A percentile compares a stretch with the other conserved stretches of the same genome.
These are phyloP conservation scores for Eimeria necatrix DNA, from an alignment of 169 alveolate genomes.

Conservation along the genomic window DNA sequence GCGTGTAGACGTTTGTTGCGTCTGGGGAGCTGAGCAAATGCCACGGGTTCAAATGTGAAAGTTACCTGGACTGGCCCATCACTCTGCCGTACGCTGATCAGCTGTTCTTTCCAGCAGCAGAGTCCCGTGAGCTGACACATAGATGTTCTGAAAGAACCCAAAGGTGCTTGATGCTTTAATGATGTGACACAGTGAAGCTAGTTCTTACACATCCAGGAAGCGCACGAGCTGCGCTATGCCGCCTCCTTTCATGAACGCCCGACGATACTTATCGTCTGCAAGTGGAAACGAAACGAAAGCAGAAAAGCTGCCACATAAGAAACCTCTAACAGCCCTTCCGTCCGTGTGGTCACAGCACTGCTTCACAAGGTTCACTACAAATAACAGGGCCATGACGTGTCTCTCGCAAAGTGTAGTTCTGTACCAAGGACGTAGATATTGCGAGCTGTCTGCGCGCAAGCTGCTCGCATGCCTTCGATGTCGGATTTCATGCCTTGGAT, in stretches of 20 bases:
- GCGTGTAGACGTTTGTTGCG: slow-evolving; percentile 90
- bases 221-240: slow-evolving; percentile 90
- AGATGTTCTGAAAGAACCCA: no score
- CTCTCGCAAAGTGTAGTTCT: background rate
- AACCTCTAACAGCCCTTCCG: no score
- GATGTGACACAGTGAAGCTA: no score
- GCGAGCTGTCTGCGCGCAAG: slow-evolving; percentile 94
- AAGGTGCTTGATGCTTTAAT: no score
- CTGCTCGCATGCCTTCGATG: slow-evolving; percentile 94
- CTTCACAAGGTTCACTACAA: no score
- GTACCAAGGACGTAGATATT: slow-evolving; percentile 92
- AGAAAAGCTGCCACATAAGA: background rate
- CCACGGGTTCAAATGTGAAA: background rate
- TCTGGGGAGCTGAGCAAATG: slow-evolving; percentile 83
- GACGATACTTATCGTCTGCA: slow-evolving; percentile 89
- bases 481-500: slow-evolving; percentile 92
- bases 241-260: slow-evolving; percentile 91
- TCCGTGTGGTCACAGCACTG: no score
- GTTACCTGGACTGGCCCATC: background rate
- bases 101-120: no score
- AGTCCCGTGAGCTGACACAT: no score
- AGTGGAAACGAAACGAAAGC: background rate
- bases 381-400: no score
- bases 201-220: slow-evolving; percentile 83
- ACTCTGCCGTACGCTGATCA: no score